These are phyloP conservation scores for Xerocomus amazonicus DNA, from an alignment of 1,284 basidiomycete genomes.

Conservation along the genomic window DNA sequence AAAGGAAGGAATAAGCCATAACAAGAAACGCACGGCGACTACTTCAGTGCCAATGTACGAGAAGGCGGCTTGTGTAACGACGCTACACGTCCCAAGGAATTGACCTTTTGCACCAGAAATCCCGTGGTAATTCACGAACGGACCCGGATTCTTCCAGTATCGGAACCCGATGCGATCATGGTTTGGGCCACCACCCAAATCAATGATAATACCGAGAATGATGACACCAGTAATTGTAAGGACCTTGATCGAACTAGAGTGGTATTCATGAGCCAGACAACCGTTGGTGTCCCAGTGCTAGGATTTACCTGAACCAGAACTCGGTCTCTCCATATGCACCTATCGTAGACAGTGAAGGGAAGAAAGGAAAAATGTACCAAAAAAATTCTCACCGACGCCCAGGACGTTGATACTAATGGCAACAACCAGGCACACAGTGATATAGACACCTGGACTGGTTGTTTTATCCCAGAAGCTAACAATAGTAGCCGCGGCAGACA, in stretches of 20 bases:
- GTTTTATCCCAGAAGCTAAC: constrained; percentile 56
- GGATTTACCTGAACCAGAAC: constrained; percentile 42
- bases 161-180: constrained; percentile 41
- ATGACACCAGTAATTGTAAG: constrained; percentile 43
- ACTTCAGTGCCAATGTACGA: constrained; percentile 58
- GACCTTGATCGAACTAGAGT: constrained; percentile 42
- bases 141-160: constrained; percentile 48
- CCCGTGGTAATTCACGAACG: constrained; percentile 32
- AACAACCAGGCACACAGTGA: constrained; percentile 58
- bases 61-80: constrained; percentile 41
- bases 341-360: constrained; percentile 7
- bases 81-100: constrained; percentile 49
- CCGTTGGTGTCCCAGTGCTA: fast-evolving
- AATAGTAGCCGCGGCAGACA: constrained; percentile 60
- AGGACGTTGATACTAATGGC: constrained; percentile 59
- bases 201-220: constrained; percentile 42
- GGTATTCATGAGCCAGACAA: neutral
- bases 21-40: constrained; percentile 38
- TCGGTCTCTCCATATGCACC: constrained; percentile 52
- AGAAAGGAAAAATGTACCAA: neutral
- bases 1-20: neutral
- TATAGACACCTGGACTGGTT: constrained; percentile 60
- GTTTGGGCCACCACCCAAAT: constrained; percentile 42
- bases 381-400: constrained; percentile 42
- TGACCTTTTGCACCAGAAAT: constrained; percentile 35